Evolutionary conservation across 2,329 filamentous ascomycete genomes (phyloP), one percentile per base, ranked within the genome.

Genomic region (Pseudogymnoascus destructans): DNA sequence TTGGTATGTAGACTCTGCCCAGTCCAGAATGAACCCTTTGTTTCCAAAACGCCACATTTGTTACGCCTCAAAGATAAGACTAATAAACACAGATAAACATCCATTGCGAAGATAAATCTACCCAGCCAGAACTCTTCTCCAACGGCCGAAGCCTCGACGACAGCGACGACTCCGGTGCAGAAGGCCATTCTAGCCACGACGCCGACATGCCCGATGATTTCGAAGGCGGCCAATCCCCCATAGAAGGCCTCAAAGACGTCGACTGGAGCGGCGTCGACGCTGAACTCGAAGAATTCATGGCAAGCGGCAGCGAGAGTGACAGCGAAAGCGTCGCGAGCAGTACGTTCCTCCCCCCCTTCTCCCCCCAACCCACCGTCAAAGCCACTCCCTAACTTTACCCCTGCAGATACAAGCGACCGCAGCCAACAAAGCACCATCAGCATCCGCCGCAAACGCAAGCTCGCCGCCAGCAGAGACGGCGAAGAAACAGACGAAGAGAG

Each of bases 201-300:
- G 70, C 78, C 25, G 70, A 78, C 46, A 72, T 78, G 60, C 78
- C 78, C 0, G 68, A 73, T 1, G 77, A 78, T 0, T 69, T 79
- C 8, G 76, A 79, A 55, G 74, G 68, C 46, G 75, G 75, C 4
- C 75, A 70, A 1, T 75, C 76, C 15, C 80, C 79, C 1, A 79
- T 82, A 61, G 78, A 82, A 57, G 77, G 77, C 57, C 69, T 82
- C 3, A 75, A 77, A 59, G 72, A 73, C 11, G 81, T 85, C 58
- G 78, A 87, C 66, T 85, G 83, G 76, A 79, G 75, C 3, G 76
- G 73, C 8, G 78, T 80, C 1, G 84, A 89, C 63, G 83, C 86
- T 60, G 89, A 95, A 66, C 73, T 95, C 8, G 81, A 80, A 11
- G 87, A 89, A 49, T 91, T 93, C 64, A 73, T 93, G 63, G 79